Conservation (phyloP, 2,329 filamentous ascomycete species). For the Calonectria multiphialidica region DNA sequence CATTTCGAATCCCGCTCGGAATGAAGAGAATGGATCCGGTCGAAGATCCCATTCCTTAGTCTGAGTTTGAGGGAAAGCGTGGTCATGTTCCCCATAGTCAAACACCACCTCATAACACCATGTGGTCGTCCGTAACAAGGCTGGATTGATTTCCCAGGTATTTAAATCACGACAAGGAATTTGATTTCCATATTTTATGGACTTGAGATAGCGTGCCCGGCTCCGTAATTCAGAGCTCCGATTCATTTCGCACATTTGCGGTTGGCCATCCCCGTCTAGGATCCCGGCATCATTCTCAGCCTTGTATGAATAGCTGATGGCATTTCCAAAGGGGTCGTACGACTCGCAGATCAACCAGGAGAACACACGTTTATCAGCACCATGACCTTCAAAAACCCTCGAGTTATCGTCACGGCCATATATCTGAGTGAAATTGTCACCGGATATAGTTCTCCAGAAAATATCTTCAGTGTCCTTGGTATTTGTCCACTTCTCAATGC, state of each 20-base stretch:
- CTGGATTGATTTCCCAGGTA: background rate
- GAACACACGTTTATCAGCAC: background rate
- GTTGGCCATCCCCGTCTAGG: background rate
- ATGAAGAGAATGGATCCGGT: background rate
- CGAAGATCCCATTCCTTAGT: background rate
- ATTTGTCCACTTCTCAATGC: constrained; percentile 1
- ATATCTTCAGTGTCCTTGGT: background rate
- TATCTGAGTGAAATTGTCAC: background rate
- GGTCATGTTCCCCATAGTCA: constrained; percentile 7
- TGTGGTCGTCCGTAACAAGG: background rate
- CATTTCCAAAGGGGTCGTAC: constrained; percentile 7
- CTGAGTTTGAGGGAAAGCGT: background rate
- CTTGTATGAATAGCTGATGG: constrained; percentile 5
- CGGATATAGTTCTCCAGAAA: background rate
- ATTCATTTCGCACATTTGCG: background rate
- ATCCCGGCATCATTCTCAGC: background rate
- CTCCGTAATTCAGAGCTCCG: background rate
- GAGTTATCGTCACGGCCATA: background rate
- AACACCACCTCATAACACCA: constrained; percentile 6
- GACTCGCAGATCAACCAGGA: background rate
- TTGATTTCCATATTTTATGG: background rate
- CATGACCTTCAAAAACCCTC: background rate
- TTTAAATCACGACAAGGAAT: background rate
- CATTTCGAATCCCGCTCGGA: background rate
- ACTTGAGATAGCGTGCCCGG: background rate